Evolutionary conservation across 2,329 filamentous ascomycete genomes (phyloP).

Genomic region (Trichoderma koningiopsis): DNA sequence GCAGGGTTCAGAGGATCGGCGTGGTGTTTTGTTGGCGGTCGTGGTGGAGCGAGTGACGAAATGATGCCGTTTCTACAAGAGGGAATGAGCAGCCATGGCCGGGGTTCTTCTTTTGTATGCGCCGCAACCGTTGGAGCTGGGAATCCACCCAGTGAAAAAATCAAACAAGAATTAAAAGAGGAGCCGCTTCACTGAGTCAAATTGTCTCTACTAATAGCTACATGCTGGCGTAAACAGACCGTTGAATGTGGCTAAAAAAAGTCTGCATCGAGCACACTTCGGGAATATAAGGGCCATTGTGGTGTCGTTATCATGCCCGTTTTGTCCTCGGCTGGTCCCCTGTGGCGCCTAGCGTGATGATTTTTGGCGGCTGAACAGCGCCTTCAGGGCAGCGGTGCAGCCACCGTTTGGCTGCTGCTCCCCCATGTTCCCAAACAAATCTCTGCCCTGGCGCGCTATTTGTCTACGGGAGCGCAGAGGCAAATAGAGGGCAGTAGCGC

Average conservation of each 20-base stretch:
- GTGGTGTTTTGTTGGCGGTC: slow-evolving; percentile 24
- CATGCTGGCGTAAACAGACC: background rate
- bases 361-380: background rate
- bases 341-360: background rate
- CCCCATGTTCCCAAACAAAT: background rate
- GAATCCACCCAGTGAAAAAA: background rate
- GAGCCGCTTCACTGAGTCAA: background rate
- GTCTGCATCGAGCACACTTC: background rate
- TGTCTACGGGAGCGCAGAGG: background rate
- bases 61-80: slow-evolving; percentile 19
- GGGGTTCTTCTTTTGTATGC: background rate
- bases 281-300: background rate
- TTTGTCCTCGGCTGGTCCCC: background rate
- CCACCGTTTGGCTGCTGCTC: background rate
- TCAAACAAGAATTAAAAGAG: background rate
- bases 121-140: background rate
- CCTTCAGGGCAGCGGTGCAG: slow-evolving; percentile 15
- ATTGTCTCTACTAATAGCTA: background rate
- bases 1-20: slow-evolving; percentile 19
- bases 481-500: slow-evolving; percentile 5
- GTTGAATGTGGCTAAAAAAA: slow-evolving; percentile 12
- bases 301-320: slow-evolving; percentile 13
- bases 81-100: slow-evolving; percentile 10
- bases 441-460: background rate
- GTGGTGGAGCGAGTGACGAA: slow-evolving; percentile 28